Percentiles rank a stretch among this genome's conserved stretches.
Evolutionary conservation across 2,329 filamentous ascomycete genomes (phyloP).

Genomic region (Pseudocercospora cruenta): DNA sequence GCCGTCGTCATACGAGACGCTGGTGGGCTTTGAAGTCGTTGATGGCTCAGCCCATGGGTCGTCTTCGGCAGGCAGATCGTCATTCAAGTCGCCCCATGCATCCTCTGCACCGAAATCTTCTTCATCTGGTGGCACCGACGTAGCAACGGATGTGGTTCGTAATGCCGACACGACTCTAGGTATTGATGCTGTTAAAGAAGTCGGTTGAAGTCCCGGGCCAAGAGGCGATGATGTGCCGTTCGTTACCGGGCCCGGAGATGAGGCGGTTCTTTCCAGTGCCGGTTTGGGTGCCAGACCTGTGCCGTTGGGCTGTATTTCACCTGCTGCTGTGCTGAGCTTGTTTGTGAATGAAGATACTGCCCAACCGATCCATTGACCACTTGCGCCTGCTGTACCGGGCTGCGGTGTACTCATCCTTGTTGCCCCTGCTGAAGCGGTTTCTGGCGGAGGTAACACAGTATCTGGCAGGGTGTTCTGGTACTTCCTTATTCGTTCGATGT

Average conservation of each 20-base stretch:
- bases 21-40: slow-evolving; percentile 25
- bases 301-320: slow-evolving; percentile 73
- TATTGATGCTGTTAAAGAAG: slow-evolving; percentile 33
- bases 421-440: slow-evolving; percentile 50
- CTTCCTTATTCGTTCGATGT: slow-evolving; percentile 80
- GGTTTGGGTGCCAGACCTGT: slow-evolving; percentile 39
- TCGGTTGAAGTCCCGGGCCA: slow-evolving; percentile 32
- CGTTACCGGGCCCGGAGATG: slow-evolving; percentile 47
- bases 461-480: slow-evolving; percentile 78
- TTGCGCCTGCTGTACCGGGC: slow-evolving; percentile 49
- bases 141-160: slow-evolving; percentile 25
- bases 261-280: slow-evolving; percentile 43
- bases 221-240: slow-evolving; percentile 37
- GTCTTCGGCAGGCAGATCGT: slow-evolving; percentile 42
- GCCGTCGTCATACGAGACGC: slow-evolving; percentile 72
- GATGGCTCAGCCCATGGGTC: slow-evolving; percentile 26
- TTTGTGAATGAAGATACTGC: slow-evolving; percentile 98
- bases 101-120: slow-evolving; percentile 62
- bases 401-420: slow-evolving; percentile 80
- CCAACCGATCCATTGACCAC: slow-evolving; percentile 84
- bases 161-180: slow-evolving; percentile 35
- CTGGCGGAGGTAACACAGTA: slow-evolving; percentile 69
- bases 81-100: slow-evolving; percentile 71
- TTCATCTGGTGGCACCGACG: slow-evolving; percentile 45
- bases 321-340: slow-evolving; percentile 80